These are phyloP conservation scores for Mortierella claussenii DNA, from an alignment of 192 early-diverging fungal species.

Conservation along the genomic window DNA sequence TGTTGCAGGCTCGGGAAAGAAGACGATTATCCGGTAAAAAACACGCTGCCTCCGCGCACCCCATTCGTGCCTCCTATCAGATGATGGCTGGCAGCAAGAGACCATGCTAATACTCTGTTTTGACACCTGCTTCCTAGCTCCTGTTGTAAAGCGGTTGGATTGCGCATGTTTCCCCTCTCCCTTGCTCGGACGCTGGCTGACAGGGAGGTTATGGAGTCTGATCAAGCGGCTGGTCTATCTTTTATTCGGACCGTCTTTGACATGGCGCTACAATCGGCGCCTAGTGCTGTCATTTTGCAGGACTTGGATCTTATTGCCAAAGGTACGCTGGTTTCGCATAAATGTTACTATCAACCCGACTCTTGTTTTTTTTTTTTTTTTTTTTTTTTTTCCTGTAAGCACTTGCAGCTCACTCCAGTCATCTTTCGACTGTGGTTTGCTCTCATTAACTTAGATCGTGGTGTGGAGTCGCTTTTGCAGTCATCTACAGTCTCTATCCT, in stretches of 20 bases:
- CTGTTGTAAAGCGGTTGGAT: slow-evolving; percentile 10
- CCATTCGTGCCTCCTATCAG: no score
- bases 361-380: no score
- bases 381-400: no score
- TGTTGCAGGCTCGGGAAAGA: slow-evolving; percentile 60
- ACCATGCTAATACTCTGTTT: no score
- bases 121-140: background rate
- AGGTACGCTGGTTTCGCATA: no score
- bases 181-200: slow-evolving; percentile 31
- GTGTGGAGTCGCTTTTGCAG: slow-evolving; percentile 18
- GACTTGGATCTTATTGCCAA: slow-evolving; percentile 63
- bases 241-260: slow-evolving; percentile 34
- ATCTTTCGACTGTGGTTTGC: no score
- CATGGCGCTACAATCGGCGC: slow-evolving; percentile 55
- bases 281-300: slow-evolving; percentile 61
- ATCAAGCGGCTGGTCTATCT: slow-evolving; percentile 14
- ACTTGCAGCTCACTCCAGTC: no score
- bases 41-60: no score
- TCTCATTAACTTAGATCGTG: slow-evolving; percentile 36
- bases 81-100: no score
- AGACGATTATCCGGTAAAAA: slow-evolving; percentile 53
- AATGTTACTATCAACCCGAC: no score
- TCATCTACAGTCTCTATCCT: slow-evolving; percentile 31
- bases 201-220: slow-evolving; percentile 39
- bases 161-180: slow-evolving; percentile 34